phyloP scores from a whole-genome alignment of 192 early-diverging fungal species.

The Podila horticola region DNA sequence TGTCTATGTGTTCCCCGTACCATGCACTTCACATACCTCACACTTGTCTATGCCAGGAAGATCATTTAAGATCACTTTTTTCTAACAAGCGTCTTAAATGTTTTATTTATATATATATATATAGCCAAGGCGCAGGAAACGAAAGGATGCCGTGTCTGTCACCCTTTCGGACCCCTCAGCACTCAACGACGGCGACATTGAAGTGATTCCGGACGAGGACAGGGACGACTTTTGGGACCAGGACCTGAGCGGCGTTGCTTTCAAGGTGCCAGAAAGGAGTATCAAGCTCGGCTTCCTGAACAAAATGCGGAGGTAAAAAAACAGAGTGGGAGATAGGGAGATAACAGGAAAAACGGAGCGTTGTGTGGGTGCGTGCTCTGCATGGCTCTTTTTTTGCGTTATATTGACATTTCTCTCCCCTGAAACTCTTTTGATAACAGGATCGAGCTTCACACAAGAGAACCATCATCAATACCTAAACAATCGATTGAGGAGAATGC shows the following conservation, averaged over 20 bases:
- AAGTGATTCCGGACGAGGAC: slow-evolving; percentile 44
- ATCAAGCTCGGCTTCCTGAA: slow-evolving; percentile 55
- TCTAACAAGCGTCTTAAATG: background rate
- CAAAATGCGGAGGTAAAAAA: slow-evolving; percentile 44
- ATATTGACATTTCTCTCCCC: too few relatives aligned
- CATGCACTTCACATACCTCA: background rate
- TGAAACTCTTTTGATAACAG: background rate
- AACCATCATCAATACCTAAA: background rate
- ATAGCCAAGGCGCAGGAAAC: slow-evolving; percentile 52
- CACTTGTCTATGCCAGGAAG: background rate
- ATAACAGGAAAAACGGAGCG: background rate
- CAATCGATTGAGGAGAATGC: background rate
- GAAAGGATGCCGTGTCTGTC: slow-evolving; percentile 29
- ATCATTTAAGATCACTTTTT: background rate
- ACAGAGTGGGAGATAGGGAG: too few relatives aligned
- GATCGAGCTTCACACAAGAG: background rate
- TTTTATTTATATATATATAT: background rate
- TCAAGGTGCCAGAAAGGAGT: slow-evolving; percentile 49
- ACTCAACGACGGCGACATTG: slow-evolving; percentile 53
- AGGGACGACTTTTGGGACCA: background rate
- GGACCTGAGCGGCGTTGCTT: slow-evolving; percentile 35
- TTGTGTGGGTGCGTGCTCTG: background rate
- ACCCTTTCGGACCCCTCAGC: slow-evolving; percentile 25
- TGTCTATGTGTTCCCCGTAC: too few relatives aligned
- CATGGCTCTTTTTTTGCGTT: background rate